Percentiles rank a stretch among this genome's conserved stretches.
phyloP scores from a whole-genome alignment of 805 yeast genomes.

The Nadsonia fulvescens region DNA sequence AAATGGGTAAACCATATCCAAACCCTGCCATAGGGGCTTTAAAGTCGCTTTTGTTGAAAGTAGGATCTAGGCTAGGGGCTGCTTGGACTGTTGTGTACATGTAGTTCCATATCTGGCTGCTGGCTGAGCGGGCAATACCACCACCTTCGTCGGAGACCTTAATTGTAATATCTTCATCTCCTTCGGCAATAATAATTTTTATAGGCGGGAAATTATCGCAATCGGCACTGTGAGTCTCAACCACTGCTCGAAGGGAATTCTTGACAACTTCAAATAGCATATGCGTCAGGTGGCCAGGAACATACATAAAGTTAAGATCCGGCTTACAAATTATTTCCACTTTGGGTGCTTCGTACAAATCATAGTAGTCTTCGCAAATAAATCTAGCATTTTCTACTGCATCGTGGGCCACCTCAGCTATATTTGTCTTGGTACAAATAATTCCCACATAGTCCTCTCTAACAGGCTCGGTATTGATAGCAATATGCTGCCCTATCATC shows the following conservation, averaged over 20 bases:
- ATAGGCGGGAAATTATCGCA: slow-evolving; percentile 68
- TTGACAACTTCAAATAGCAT: slow-evolving; percentile 80
- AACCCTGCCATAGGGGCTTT: slow-evolving; percentile 89
- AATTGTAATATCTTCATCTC: slow-evolving; percentile 77
- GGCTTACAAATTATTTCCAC: slow-evolving; percentile 63
- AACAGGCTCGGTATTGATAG: slow-evolving; percentile 46
- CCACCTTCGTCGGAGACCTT: slow-evolving; percentile 90
- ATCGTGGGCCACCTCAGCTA: slow-evolving; percentile 66
- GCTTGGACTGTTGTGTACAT: slow-evolving; percentile 73
- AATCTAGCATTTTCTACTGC: slow-evolving; percentile 83
- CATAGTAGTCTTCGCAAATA: slow-evolving; percentile 83
- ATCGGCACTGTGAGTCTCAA: slow-evolving; percentile 53
- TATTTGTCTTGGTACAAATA: slow-evolving; percentile 69
- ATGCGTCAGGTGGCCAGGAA: slow-evolving; percentile 82
- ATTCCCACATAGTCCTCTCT: slow-evolving; percentile 68
- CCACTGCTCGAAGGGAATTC: slow-evolving; percentile 76
- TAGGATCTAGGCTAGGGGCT: slow-evolving; percentile 47
- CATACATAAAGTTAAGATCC: slow-evolving; percentile 71
- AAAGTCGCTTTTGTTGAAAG: slow-evolving; percentile 41
- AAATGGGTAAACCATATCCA: slow-evolving; percentile 81
- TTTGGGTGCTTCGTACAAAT: slow-evolving; percentile 69
- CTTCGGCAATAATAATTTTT: slow-evolving; percentile 74
- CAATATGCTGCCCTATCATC: slow-evolving; percentile 89
- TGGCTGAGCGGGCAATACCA: slow-evolving; percentile 70
- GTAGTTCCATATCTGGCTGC: slow-evolving; percentile 80